Base-by-base conservation (phyloP, 2,329 filamentous ascomycete genomes). In the Paraphoma chrysanthemicola region DNA sequence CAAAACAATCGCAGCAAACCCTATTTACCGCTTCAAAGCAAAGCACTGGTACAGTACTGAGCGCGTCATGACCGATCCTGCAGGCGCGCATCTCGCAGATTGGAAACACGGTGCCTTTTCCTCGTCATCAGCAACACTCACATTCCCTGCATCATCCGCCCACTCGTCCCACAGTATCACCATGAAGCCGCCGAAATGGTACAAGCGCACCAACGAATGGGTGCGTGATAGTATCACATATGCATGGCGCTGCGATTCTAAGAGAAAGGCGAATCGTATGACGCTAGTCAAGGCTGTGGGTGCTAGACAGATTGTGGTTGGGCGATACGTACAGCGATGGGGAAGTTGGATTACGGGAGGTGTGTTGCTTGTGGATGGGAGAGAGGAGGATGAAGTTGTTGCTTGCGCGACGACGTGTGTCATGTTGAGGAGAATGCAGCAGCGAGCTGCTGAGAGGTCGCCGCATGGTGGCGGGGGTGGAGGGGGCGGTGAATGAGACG, bases 341-440 rank as follows among this genome's bases (percentile, higher is more conserved):
- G 51, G 51, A n/a, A 48, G 51, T 28, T 54, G 51, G 39, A 39
- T 38, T 36, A 53, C 44, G 23, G 44, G 51, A 14, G 51, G 44
- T 3, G 36, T 54, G 14, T 42, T 48, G 45, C 46, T 54, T 16
- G 46, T 54, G 6, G 51, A 54, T 49, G 29, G 11, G 10, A 42
- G 29, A 11, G 44, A 54, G 51, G 46, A 44, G 18, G 51, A 54
- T 44, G 51, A 54, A 29, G 51, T 49, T 38, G 4, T 49, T 5
- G 51, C 51, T 10, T 41, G 39, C 8, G 29, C 49, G 45, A 48
- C 45, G 14, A 28, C 45, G 38, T 54, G 51, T 49, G 51, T 54
- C 2, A 54, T 49, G 51, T 23, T 54, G 45, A 54, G 44, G 38
- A n/a, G 51, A 10, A 54, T 54, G 51, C 45, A 54, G 45, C 51